Base-by-base conservation (phyloP, 345 rosid species). In the Nasturtium officinale region DNA sequence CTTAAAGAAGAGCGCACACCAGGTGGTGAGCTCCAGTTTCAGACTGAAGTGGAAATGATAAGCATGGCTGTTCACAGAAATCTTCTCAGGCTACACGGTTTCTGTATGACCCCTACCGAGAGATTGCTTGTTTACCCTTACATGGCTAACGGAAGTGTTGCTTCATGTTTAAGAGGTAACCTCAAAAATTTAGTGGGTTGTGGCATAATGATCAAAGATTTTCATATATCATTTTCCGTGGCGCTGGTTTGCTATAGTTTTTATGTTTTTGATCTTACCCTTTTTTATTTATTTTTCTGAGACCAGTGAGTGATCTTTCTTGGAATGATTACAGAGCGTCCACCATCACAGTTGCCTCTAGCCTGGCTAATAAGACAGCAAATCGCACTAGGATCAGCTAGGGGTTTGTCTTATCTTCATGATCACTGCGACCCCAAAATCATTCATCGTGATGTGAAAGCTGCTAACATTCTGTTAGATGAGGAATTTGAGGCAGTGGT, bases 141-240 rank as follows among this genome's bases (percentile, higher is more conserved):
- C 83, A 92, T 92, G 98, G 98, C 98, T 54, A 90, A 92, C 53
- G 98, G 98, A 83, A 92, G 98, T 57, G 98, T 92, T 5, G 98
- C 98, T 17, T 92, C 98, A 1, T 92, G 98, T 78, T 78, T 92
- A 65, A 84, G 98, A 84, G 98, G 98, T 90, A 74, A 59, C 59
- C 64, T 23, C 23, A 2, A 7, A 21, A 37, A 12, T 13, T 38
- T 3, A 38, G 37, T 7, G 7, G 43, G 6, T 10, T 55, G 40
- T 56, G 4, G 0, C 25, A 30, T 32, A 32, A 0, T 3, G 61
- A 2, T 3, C 6, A 7, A 15, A 4, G 23, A 54, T 3, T 3
- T 28, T 9, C 4, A 25, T 13, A 51, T 12, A 51, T 0, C 13
- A 0, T 15, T n/a, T 56, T 4, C 1, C 9, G 9, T n/a, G 7